Conservation (phyloP, 176 grass and related monocot species). For the Thalia dealbata region DNA sequence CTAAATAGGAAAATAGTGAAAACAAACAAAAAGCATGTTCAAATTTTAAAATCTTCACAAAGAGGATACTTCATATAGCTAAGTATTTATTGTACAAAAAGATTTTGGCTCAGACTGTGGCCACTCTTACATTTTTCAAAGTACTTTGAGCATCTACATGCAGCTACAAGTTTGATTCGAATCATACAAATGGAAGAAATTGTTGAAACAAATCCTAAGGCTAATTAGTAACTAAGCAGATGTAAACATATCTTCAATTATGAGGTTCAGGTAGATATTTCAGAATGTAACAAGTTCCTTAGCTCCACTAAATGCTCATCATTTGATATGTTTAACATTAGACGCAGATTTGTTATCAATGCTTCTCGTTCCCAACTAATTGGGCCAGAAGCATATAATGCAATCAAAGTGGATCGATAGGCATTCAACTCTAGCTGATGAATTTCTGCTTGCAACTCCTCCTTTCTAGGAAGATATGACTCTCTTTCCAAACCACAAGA, state of each 20-base stretch:
- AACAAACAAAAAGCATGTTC: background rate
- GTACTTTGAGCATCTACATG: background rate
- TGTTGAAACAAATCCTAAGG: background rate
- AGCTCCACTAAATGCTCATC: slow-evolving; percentile 85
- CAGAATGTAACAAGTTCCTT: slow-evolving; percentile 46
- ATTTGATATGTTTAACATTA: slow-evolving; percentile 82
- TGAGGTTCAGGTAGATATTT: background rate
- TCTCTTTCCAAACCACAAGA: slow-evolving; percentile 45
- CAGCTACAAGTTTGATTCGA: too few species aligned
- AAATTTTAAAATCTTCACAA: background rate
- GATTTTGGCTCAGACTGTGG: background rate
- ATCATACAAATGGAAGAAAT: background rate
- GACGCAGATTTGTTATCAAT: slow-evolving; percentile 78
- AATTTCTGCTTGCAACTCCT: slow-evolving; percentile 31
- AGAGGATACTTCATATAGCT: background rate
- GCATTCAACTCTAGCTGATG: slow-evolving; percentile 86
- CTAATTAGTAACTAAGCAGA: background rate
- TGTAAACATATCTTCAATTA: slow-evolving; percentile 4
- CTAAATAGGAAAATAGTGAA: background rate
- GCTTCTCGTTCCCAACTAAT: slow-evolving; percentile 96
- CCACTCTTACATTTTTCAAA: background rate
- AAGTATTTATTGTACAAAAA: background rate
- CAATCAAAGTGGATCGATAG: slow-evolving; percentile 77
- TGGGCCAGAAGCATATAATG: slow-evolving; percentile 70
- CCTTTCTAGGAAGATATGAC: slow-evolving; percentile 27